Percentiles rank a stretch among this genome's conserved stretches.
These are phyloP conservation scores for Gentiana dahurica DNA, from an alignment of 257 asterid genomes.

Conservation along the genomic window DNA sequence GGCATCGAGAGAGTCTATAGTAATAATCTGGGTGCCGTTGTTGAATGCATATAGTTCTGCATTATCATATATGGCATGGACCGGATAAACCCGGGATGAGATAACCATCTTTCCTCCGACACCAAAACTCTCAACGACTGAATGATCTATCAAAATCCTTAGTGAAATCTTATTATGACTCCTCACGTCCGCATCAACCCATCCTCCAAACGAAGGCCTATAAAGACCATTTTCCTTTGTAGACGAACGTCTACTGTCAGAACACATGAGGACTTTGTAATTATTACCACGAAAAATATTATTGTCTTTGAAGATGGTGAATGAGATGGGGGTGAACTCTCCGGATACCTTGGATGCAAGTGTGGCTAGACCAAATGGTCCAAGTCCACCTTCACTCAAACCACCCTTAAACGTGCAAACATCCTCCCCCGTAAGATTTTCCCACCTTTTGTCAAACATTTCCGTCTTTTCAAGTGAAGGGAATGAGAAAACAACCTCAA, in stretches of 20 bases:
- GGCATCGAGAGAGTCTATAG: conserved; percentile 21
- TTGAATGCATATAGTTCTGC: conserved; percentile 31
- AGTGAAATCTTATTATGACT: conserved; percentile 45
- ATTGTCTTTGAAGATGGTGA: conserved; percentile 44
- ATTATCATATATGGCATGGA: conserved; percentile 15
- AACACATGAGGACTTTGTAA: conserved; percentile 53
- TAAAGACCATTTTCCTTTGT: conserved; percentile 11
- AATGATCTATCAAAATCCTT: conserved; percentile 51
- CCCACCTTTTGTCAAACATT: conserved; percentile 48
- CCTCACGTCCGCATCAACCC: conserved; percentile 38
- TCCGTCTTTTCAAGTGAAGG: conserved; percentile 50
- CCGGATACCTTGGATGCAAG: conserved; percentile 48
- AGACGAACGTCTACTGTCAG: conserved; percentile 39
- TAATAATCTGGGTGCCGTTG: conserved; percentile 32
- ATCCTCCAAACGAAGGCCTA: conserved; percentile 58
- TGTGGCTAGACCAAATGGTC: conserved; percentile 69
- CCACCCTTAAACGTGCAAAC: conserved; percentile 40
- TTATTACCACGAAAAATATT: not conserved
- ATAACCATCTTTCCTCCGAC: conserved; percentile 34
- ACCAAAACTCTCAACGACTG: conserved; percentile 41
- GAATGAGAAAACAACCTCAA: conserved; percentile 57
- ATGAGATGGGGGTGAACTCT: conserved; percentile 70
- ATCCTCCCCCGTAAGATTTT: conserved; percentile 35
- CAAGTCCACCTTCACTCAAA: conserved; percentile 46
- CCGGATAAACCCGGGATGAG: conserved; percentile 40